These are phyloP conservation scores for Lithospermum erythrorhizon DNA, from an alignment of 257 asterid genomes.

Conservation along the genomic window DNA sequence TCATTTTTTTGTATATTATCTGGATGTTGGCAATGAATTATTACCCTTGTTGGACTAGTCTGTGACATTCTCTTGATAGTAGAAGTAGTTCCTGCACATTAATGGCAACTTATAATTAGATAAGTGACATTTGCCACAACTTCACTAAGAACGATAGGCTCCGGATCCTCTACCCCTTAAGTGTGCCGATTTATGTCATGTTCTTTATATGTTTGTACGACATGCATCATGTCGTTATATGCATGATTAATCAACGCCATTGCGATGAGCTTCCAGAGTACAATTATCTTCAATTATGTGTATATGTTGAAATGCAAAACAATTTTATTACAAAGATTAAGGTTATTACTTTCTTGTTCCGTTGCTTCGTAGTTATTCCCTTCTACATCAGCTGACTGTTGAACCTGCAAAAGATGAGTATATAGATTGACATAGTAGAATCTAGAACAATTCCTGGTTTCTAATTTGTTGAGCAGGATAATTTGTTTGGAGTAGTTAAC, in stretches of 20 bases:
- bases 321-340: not conserved
- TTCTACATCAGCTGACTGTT: slow-evolving; percentile 24
- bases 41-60: slow-evolving; percentile 59
- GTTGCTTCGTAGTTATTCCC: slow-evolving; percentile 25
- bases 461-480: too few species aligned
- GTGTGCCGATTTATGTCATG: too few species aligned
- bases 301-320: not conserved
- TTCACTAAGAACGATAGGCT: too few species aligned
- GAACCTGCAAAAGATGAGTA: slow-evolving; percentile 26
- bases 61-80: slow-evolving; percentile 13
- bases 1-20: slow-evolving; percentile 40
- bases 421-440: too few species aligned
- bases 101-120: not conserved
- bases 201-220: too few species aligned
- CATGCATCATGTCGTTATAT: too few species aligned
- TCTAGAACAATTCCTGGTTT: too few species aligned
- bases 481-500: too few species aligned
- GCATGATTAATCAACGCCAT: too few species aligned
- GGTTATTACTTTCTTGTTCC: slow-evolving; percentile 39
- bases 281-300: not conserved
- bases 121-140: too few species aligned
- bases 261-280: too few species aligned
- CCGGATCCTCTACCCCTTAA: too few species aligned
- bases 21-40: slow-evolving; percentile 84
- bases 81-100: slow-evolving; percentile 36